Base-by-base conservation (phyloP, 805 yeast genomes). In the Metschnikowia lachancei region DNA sequence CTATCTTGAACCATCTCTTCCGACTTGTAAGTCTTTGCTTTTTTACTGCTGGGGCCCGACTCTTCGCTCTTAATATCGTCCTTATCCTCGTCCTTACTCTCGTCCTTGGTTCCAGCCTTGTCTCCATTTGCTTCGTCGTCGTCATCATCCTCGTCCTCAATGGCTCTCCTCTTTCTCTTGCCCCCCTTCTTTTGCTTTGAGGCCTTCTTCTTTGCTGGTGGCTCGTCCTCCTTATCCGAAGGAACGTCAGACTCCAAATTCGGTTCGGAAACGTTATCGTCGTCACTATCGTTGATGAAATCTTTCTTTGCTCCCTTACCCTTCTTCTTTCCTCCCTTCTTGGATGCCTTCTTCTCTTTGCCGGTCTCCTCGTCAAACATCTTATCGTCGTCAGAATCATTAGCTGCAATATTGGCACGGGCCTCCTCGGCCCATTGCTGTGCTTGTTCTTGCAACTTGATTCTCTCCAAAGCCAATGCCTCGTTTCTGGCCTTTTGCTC, bases 361-460 rank as follows among this genome's bases (percentile, higher is more conserved):
- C 55, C 57, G 9, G 30, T 40, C 9, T 52, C 70, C 41, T 66
- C 70, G 22, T 60, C 53, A 48, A 61, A 57, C 36, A 59, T 51
- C 36, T 57, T 56, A 41, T 67, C 67, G 36, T 67, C 71, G n/a
- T 66, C 70, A 4, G 65, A 64, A 9, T 64, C 67, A 20, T 76
- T 68, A n/a, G 56, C 72, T 9, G 61, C 63, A n/a, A 61, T 62
- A 22, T 61, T 58, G 60, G 62, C 54, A 46, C 74, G 59, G 12
- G 72, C 52, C 54, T 78, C 80, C 64, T 67, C 73, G 5, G 72
- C 74, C 77, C 77, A 72, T 53, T 68, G 69, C 65, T 63, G 72
- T 35, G 79, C 80, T 56, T 76, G 82, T 44, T 75, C 84, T 50
- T 75, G 72, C 55, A 71, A 70, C 42, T 66, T 64, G 42, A 70